Evolutionary conservation across 2,329 filamentous ascomycete species (phyloP).

Genomic region (Fusarium newnesense): DNA sequence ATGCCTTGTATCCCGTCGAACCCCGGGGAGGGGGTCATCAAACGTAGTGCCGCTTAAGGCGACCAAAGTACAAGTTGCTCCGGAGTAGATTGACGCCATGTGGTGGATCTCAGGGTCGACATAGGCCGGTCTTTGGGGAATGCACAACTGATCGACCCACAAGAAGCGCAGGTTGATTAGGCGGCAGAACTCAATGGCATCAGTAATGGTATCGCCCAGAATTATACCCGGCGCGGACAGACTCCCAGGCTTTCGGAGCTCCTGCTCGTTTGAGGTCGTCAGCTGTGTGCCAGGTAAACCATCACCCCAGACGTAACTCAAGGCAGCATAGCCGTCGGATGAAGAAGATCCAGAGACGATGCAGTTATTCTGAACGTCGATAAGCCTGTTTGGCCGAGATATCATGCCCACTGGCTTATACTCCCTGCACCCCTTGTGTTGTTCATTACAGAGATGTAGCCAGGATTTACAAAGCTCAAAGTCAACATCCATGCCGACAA

Average conservation of each 20-base stretch:
- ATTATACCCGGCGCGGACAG: background rate
- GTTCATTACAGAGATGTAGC: background rate
- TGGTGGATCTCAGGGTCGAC: background rate
- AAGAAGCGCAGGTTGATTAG: background rate
- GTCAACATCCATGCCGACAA: rapidly evolving
- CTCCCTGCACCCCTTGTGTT: background rate
- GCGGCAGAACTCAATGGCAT: background rate
- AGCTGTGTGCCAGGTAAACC: background rate
- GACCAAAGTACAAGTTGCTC: background rate
- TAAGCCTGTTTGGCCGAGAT: background rate
- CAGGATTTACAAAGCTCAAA: background rate
- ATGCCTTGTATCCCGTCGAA: background rate
- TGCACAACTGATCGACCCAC: background rate
- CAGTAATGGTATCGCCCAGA: background rate
- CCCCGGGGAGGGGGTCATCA: rapidly evolving
- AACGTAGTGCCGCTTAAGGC: background rate
- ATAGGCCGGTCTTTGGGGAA: background rate
- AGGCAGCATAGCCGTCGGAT: background rate
- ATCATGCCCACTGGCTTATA: background rate
- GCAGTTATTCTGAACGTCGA: background rate
- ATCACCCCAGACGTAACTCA: background rate
- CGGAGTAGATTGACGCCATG: background rate
- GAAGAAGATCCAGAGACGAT: background rate
- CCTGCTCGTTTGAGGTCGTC: background rate
- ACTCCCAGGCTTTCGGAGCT: background rate